These are phyloP conservation scores for Phalaenopsis aphrodite DNA, from an alignment of 106 monocot species.

Conservation along the genomic window DNA sequence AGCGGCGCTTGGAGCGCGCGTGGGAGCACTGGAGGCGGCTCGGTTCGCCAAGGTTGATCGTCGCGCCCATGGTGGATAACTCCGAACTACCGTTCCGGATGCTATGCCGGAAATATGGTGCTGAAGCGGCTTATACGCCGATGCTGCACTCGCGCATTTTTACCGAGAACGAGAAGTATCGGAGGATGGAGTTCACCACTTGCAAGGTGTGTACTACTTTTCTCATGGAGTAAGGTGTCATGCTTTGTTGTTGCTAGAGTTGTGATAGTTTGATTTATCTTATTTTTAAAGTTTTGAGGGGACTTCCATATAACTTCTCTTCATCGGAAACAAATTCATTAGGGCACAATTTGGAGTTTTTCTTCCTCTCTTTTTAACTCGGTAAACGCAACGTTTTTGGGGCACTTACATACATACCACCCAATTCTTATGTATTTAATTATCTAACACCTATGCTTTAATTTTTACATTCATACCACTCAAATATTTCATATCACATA, in stretches of 20 bases:
- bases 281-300: neutral
- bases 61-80: constrained; percentile 99
- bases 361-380: neutral
- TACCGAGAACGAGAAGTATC: constrained; percentile 90
- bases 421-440: no score
- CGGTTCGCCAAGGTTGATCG: constrained; percentile 60
- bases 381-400: neutral
- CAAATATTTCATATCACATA: no score
- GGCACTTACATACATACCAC: no score
- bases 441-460: no score
- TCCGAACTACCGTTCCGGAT: constrained; percentile 99
- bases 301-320: neutral
- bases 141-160: constrained; percentile 99
- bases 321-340: no score
- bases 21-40: constrained; percentile 87
- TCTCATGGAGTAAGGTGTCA: no score
- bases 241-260: neutral
- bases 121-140: constrained; percentile 91
- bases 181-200: constrained; percentile 75
- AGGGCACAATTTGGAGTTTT: no score
- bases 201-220: constrained; percentile 54
- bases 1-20: constrained; percentile 48
- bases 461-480: no score
- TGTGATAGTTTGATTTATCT: neutral
- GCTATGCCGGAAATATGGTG: constrained; percentile 91